These are phyloP conservation scores for Rubia occidens DNA, from an alignment of 305 asterid species.

Conservation along the genomic window DNA sequence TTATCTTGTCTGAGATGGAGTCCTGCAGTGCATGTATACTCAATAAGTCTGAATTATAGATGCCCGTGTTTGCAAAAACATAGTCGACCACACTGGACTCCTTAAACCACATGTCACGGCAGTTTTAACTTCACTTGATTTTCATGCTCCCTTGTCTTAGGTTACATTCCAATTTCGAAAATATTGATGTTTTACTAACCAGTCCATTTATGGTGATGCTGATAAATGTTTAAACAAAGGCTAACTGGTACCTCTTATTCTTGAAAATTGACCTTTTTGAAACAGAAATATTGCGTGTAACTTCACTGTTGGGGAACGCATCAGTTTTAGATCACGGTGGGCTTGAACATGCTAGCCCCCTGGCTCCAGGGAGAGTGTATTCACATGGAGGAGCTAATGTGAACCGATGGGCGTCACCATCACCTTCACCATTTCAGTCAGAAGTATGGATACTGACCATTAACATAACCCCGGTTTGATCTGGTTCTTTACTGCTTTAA, in stretches of 20 bases:
- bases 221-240: conserved; percentile 74
- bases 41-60: conserved; percentile 4
- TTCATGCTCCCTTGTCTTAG: conserved; percentile 15
- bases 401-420: conserved; percentile 88
- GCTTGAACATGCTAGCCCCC: conserved; percentile 99
- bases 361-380: conserved; percentile 94
- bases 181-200: conserved; percentile 43
- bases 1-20: background rate
- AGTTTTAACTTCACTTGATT: conserved; percentile 26
- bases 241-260: conserved; percentile 99
- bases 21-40: background rate
- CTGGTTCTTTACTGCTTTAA: conserved; percentile 57
- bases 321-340: conserved; percentile 99
- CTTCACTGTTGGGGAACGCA: conserved; percentile 99
- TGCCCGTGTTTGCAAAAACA: conserved; percentile 11
- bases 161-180: conserved; percentile 17
- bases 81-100: background rate
- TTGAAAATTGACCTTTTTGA: conserved; percentile 99
- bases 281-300: conserved; percentile 85
- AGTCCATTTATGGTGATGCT: conserved; percentile 77
- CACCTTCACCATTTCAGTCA: conserved; percentile 63
- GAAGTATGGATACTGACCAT: conserved; percentile 99
- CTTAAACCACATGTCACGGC: conserved; percentile 9
- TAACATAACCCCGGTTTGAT: conserved; percentile 79
- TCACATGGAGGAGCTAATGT: conserved; percentile 98